Evolutionary conservation across 345 rosid species (phyloP).

Genomic region (Eucalyptus cladocalyx): DNA sequence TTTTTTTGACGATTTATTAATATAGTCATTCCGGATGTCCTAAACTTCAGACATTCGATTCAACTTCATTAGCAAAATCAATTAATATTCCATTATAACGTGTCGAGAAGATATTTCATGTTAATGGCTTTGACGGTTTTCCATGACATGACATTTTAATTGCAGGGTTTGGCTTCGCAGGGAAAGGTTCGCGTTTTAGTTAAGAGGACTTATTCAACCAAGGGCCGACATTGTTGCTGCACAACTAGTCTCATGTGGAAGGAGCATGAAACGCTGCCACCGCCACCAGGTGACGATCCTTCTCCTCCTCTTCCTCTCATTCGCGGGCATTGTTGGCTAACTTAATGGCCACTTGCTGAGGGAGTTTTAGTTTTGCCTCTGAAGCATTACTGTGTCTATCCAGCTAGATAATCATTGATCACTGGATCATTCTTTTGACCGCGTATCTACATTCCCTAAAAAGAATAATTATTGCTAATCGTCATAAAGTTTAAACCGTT

Average conservation of each 20-base stretch:
- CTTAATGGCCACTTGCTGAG: neutral
- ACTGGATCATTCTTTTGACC: neutral
- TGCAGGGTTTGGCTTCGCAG: too few species aligned
- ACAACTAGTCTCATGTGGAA: neutral
- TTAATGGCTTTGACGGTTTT: too few species aligned
- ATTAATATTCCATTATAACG: neutral
- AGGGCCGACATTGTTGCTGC: neutral
- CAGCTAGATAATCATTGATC: too few species aligned
- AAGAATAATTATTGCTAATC: too few species aligned
- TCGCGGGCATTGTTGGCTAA: neutral
- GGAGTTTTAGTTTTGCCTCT: too few species aligned
- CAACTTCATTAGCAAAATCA: neutral
- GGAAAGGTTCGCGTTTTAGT: too few species aligned
- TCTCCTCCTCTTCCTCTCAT: neutral
- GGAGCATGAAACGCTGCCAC: neutral
- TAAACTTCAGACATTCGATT: neutral
- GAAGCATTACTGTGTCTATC: too few species aligned
- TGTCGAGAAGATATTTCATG: neutral
- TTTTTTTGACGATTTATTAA: accelerated
- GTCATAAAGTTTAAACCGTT: too few species aligned
- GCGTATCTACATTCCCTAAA: neutral
- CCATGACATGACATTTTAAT: neutral
- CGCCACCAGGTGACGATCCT: neutral
- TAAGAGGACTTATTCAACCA: too few species aligned
- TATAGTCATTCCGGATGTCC: neutral